Conservation (phyloP, 371 early-diverging fungal genomes). For the Mortierella sp. region DNA sequence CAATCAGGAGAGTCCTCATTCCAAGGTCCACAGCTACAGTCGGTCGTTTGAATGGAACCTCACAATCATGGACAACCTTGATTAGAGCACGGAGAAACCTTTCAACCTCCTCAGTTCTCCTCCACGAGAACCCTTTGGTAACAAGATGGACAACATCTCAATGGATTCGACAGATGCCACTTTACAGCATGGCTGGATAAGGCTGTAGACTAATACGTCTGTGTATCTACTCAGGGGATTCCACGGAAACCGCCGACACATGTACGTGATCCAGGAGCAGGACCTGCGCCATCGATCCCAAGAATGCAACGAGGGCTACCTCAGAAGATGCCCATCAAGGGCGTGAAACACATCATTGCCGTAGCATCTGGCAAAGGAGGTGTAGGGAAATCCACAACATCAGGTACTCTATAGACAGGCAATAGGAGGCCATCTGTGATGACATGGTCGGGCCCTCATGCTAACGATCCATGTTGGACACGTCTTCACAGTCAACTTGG, state of each 20-base stretch:
- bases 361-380: conserved; percentile 93
- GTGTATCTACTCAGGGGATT: conserved; percentile 17
- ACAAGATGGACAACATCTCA: background rate
- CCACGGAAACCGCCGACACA: conserved; percentile 43
- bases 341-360: conserved; percentile 79
- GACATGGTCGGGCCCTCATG: background rate
- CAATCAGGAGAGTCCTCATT: conserved; percentile 13
- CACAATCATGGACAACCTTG: background rate
- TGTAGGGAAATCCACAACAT: conserved; percentile 90
- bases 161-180: background rate
- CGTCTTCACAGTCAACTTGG: conserved; percentile 74
- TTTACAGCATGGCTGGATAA: background rate
- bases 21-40: background rate
- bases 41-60: background rate
- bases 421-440: background rate
- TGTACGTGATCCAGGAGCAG: conserved; percentile 23
- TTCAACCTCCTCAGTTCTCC: conserved; percentile 50
- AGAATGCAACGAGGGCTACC: conserved; percentile 76
- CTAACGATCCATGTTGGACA: background rate
- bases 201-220: background rate
- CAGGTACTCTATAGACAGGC: conserved; percentile 63
- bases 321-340: conserved; percentile 69
- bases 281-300: conserved; percentile 62
- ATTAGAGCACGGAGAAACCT: conserved; percentile 18
- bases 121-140: conserved; percentile 73